Base-by-base conservation (phyloP, 2,329 filamentous ascomycete species). In the Fusarium temperatum region DNA sequence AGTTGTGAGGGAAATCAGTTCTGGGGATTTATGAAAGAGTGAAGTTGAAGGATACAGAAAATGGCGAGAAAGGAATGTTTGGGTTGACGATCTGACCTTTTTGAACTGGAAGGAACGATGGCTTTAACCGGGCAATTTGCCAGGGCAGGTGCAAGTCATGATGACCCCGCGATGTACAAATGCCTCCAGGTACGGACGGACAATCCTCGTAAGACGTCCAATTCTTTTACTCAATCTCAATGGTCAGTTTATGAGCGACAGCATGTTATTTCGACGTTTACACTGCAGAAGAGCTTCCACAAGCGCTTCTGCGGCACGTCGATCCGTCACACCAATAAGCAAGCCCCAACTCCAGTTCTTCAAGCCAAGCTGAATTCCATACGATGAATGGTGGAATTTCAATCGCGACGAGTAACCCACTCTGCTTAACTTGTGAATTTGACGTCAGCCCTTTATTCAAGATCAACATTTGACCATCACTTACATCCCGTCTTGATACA, bases 271-370 rank as follows among this genome's bases (percentile, higher is more conserved):
- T 30, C 42, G 15, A 35, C 30, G 17, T 59, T 51, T 44, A 57
- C 62, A 57, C 35, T 51, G 32, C 53, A 63, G 28, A 42, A 45
- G 36, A 45, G 26, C 26, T 51, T 36, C 55, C 55, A 48, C 41
- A 54, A 58, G 67, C 60, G 75, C 76, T 68, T 71, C 73, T 35
- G 44, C 75, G 76, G 67, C 58, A 70, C 76, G 76, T 45, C 59
- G 44, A 68, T 66, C 76, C 76, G 75, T 54, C 62, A 42, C 58
- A 50, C 60, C 70, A 51, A 50, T 28, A 56, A 48, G 39, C 32
- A 56, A 48, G 39, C 32, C 38, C 38, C 30, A 42, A 22, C 58
- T 56, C 38, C 15, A 44, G 22, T 28, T 44, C 20, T 35, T 41
- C 30, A 30, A 60, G 30, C 28, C 22, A 51, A 50, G 51, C 22